Conservation (phyloP, 345 rosid genomes). For the Alliaria petiolata region DNA sequence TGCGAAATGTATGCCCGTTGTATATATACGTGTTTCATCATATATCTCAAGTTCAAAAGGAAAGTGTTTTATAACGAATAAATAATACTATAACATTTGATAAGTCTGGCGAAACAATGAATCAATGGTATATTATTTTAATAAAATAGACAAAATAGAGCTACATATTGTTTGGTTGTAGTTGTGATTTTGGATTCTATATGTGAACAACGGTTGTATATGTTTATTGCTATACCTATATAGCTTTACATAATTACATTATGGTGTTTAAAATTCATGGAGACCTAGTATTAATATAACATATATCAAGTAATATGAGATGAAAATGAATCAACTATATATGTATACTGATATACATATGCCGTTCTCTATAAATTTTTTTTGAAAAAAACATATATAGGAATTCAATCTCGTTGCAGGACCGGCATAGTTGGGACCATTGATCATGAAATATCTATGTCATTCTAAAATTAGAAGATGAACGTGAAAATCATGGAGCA, state of each 20-base stretch:
- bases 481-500: slow-evolving; percentile 23
- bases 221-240: background rate
- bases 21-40: too few species aligned
- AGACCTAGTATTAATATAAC: too few species aligned
- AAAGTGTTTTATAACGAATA: too few species aligned
- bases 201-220: background rate
- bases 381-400: background rate
- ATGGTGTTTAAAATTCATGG: background rate
- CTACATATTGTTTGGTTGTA: background rate
- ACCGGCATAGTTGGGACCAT: slow-evolving; percentile 26
- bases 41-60: too few species aligned
- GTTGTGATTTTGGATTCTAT: background rate
- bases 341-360: too few species aligned
- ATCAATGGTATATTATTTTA: too few species aligned
- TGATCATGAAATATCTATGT: background rate
- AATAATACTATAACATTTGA: too few species aligned
- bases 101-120: too few species aligned
- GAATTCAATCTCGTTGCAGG: slow-evolving; percentile 13
- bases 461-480: slow-evolving; percentile 18
- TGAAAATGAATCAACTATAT: background rate
- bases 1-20: too few species aligned
- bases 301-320: background rate
- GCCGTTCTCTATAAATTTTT: background rate
- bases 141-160: background rate
- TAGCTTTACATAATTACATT: background rate